These are phyloP conservation scores for Fraxinus anomala DNA, from an alignment of 257 asterid genomes.

Conservation along the genomic window DNA sequence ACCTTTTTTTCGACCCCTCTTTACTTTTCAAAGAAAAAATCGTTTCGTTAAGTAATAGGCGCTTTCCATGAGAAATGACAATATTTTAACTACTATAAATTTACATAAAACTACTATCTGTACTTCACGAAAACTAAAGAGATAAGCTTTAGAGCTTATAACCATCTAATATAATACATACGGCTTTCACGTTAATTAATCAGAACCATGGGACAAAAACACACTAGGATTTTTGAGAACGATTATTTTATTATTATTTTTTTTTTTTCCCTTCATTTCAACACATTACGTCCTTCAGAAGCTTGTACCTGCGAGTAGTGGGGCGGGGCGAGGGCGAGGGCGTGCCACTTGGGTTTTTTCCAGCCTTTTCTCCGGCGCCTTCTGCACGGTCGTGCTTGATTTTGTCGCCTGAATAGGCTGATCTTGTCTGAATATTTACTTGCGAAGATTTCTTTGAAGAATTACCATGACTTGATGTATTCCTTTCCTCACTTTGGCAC, in stretches of 20 bases:
- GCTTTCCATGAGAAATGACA: no score
- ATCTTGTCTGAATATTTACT: slow-evolving; percentile 44
- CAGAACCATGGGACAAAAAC: slow-evolving; percentile 9
- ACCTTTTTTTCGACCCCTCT: no score
- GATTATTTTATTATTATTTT: not conserved
- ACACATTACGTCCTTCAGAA: slow-evolving; percentile 97
- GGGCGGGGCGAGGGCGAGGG: slow-evolving; percentile 73
- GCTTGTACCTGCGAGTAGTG: slow-evolving; percentile 88
- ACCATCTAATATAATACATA: not conserved
- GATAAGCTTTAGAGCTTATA: not conserved
- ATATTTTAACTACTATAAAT: not conserved
- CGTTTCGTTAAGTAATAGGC: no score
- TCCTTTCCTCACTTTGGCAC: slow-evolving; percentile 77
- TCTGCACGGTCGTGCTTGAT: slow-evolving; percentile 62
- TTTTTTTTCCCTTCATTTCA: slow-evolving; percentile 12
- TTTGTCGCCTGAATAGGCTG: slow-evolving; percentile 66
- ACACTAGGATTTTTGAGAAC: not conserved
- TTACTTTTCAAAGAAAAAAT: no score
- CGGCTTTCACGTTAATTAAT: not conserved
- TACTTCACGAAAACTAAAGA: slow-evolving; percentile 7
- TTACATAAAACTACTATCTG: not conserved
- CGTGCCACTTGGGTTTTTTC: slow-evolving; percentile 41
- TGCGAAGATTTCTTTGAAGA: slow-evolving; percentile 33
- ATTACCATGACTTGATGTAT: slow-evolving; percentile 31
- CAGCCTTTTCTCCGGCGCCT: slow-evolving; percentile 48